Conservation (phyloP, 2,329 filamentous ascomycete genomes). For the Furcasterigmium sp. region DNA sequence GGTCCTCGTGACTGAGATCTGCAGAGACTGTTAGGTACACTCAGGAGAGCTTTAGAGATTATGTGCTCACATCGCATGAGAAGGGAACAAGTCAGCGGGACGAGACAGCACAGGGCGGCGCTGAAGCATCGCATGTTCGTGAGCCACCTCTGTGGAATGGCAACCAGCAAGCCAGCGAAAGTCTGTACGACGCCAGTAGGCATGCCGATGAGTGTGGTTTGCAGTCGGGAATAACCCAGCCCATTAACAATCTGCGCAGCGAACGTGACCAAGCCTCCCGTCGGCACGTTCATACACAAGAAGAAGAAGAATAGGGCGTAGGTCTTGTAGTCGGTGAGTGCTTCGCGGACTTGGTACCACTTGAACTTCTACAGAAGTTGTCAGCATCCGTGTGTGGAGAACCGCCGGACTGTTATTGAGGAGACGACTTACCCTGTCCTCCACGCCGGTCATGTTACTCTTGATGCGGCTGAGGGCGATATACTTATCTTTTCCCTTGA, state of each 20-base stretch:
- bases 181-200: constrained; percentile 5
- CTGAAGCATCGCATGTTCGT: constrained; percentile 9
- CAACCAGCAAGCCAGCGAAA: background rate
- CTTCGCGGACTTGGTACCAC: constrained; percentile 23
- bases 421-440: constrained; percentile 15
- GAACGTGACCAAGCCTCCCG: constrained; percentile 28
- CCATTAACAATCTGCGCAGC: constrained; percentile 47
- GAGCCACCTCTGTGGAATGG: constrained; percentile 9
- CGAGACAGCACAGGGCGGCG: constrained; percentile 8
- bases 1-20: constrained; percentile 28
- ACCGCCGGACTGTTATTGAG: background rate
- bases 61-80: background rate
- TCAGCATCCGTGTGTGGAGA: no score
- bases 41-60: background rate
- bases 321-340: constrained; percentile 23
- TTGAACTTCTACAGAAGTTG: constrained; percentile 15
- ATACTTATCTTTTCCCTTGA: constrained; percentile 1
- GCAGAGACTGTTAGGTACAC: background rate
- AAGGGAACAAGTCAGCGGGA: constrained; percentile 6
- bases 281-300: constrained; percentile 19
- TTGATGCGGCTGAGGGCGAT: constrained; percentile 24
- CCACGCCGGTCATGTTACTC: constrained; percentile 27
- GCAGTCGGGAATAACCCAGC: constrained; percentile 42
- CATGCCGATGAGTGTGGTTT: constrained; percentile 22
- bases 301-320: constrained; percentile 22